Base-by-base conservation (phyloP, 129 eudicot species). In the Ambrosia artemisiifolia region DNA sequence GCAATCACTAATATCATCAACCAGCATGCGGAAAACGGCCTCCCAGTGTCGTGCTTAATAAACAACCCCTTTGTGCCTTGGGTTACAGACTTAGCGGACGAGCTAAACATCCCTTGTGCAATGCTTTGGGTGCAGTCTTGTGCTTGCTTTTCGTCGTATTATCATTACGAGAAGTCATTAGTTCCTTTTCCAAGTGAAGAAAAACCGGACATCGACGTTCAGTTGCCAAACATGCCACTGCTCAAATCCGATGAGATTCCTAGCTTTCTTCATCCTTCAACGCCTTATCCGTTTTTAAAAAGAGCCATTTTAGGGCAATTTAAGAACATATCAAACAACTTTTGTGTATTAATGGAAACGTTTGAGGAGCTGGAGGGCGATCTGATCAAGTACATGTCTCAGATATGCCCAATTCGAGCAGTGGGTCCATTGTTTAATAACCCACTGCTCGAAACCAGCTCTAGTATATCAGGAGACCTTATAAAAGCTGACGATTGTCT, bases 91-190 rank as follows among this genome's bases (percentile, higher is more conserved):
- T 75, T 92, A 17, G 98, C 88, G 1, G 78, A 79, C 1, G 57
- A 46, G 13, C 79, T 92, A 1, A 70, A 78, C 14, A 79, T 92
- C 59, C 91, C 95, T 11, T 76, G 78, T 35, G 95, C 96, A 1
- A 16, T 87, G 85, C 85, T 92, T 14, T 89, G 96, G 98, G 81
- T 85, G 16, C 98, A 88, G 18, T 89, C 96, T 17, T 82, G 87
- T 71, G 91, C 91, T 49, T 83, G 86, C 33, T 87, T 92, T 54
- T 78, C 96, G 0, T 80, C 85, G 61, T 89, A 85, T 47, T 92
- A 86, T 54, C 87, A 89, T 67, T 86, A 76, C 28, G 4, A 75
- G 12, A 71, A 81, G 34, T 44, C 67, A 0, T 56, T 81, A 5
- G 76, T 71, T 2, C 78, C 83, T 12, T 89, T 92, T 68, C 96